Percentiles rank a stretch among this genome's conserved stretches.
These are phyloP conservation scores for Ogataea trehalophila DNA, from an alignment of 805 yeast genomes.

Conservation along the genomic window DNA sequence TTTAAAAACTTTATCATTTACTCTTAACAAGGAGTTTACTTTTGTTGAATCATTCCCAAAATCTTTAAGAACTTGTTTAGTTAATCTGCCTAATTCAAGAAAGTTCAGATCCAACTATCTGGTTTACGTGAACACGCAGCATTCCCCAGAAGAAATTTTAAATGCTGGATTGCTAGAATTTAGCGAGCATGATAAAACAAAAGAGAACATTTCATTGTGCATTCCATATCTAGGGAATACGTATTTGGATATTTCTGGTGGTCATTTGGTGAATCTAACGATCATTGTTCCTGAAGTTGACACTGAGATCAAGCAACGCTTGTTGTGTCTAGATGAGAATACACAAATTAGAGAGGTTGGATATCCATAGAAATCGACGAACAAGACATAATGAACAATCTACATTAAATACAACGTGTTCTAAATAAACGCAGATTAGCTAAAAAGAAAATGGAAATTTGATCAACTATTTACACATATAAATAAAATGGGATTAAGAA, in stretches of 20 bases:
- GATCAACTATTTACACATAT: not conserved
- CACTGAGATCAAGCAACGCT: not conserved
- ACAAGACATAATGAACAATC: too few species aligned
- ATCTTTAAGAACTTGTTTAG: not conserved
- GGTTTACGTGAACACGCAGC: not conserved
- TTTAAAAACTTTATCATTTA: not conserved
- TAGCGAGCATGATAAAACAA: too few species aligned
- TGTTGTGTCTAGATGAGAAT: not conserved
- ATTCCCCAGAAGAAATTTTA: not conserved
- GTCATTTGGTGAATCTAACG: not conserved
- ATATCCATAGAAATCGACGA: not conserved
- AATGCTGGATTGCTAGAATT: too few species aligned
- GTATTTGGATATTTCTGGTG: not conserved
- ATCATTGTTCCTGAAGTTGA: not conserved
- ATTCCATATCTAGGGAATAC: not conserved
- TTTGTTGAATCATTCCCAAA: not conserved
- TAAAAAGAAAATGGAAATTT: not conserved
- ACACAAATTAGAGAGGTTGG: not conserved
- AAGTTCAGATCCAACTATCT: not conserved
- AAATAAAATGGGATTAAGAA: not conserved
- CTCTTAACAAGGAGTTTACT: not conserved
- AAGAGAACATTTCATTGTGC: not conserved
- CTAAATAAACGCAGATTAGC: too few species aligned
- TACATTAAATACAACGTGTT: too few species aligned
- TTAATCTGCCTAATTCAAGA: not conserved